phyloP scores from a whole-genome alignment of 2,329 filamentous ascomycete species.

The Nemania diffusa region DNA sequence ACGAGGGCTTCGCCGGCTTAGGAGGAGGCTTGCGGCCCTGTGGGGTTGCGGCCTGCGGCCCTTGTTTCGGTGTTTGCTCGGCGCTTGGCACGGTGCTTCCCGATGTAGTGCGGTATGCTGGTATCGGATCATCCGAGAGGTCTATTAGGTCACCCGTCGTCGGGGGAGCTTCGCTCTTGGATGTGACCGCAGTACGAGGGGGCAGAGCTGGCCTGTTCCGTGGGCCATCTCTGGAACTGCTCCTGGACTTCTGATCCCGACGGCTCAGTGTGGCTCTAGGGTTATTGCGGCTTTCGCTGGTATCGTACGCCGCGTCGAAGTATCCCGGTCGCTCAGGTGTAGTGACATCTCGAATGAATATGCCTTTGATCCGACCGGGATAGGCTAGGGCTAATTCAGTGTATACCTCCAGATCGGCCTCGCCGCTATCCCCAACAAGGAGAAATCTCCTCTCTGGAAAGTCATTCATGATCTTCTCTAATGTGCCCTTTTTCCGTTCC shows the following conservation, averaged over 20 bases:
- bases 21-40: constrained; percentile 54
- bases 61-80: constrained; percentile 20
- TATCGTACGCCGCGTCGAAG: constrained; percentile 72
- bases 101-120: constrained; percentile 51
- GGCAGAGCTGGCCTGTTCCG: constrained; percentile 49
- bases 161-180: constrained; percentile 50
- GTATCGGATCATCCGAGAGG: constrained; percentile 63
- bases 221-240: constrained; percentile 38
- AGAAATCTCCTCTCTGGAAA: constrained; percentile 92
- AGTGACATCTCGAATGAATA: constrained; percentile 97
- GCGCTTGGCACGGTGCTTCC: constrained; percentile 40
- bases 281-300: constrained; percentile 39
- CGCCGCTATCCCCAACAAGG: constrained; percentile 93
- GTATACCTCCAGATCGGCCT: constrained; percentile 96
- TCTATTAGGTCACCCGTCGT: constrained; percentile 71
- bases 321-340: constrained; percentile 78
- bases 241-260: constrained; percentile 31
- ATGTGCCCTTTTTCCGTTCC: constrained; percentile 88
- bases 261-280: constrained; percentile 17
- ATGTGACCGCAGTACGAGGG: constrained; percentile 44
- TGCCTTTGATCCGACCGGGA: constrained; percentile 81
- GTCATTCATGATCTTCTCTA: constrained; percentile 86
- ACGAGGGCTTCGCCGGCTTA: constrained; percentile 67
- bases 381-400: constrained; percentile 90
- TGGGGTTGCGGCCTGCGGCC: constrained; percentile 47